Evolutionary conservation across 352 stramenopile species (phyloP).

Genomic region (Globisporangium paroecandrum): DNA sequence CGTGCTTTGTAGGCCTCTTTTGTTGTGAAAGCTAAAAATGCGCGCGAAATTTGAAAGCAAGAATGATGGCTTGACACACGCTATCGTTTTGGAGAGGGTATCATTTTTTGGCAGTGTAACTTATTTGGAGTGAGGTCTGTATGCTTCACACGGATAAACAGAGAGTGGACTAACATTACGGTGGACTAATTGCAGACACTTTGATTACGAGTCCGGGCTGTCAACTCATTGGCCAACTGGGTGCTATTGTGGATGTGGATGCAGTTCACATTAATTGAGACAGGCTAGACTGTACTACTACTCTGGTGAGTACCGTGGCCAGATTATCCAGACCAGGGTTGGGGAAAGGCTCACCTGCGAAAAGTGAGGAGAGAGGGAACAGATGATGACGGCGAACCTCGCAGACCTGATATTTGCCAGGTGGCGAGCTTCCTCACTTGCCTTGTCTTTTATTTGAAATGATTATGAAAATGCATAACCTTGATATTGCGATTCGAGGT

Average conservation of each 20-base stretch:
- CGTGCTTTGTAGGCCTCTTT: no score
- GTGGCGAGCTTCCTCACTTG: neutral
- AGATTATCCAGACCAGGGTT: neutral
- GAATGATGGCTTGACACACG: no score
- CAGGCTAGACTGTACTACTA: neutral
- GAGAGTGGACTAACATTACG: neutral
- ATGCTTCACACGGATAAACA: no score
- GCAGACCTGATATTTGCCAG: neutral
- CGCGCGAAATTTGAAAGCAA: no score
- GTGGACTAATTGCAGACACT: neutral
- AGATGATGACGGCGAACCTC: constrained; percentile 5
- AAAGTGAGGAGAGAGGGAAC: constrained; percentile 13
- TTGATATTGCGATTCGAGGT: neutral
- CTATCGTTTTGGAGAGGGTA: no score
- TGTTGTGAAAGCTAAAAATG: no score
- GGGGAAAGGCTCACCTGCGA: constrained; percentile 7
- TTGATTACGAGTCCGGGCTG: neutral
- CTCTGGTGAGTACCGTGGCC: neutral
- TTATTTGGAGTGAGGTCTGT: no score
- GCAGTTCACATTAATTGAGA: neutral
- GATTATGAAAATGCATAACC: neutral
- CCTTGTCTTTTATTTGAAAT: neutral
- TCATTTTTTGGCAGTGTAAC: no score
- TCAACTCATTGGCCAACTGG: neutral
- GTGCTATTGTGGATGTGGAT: neutral